phyloP scores from a whole-genome alignment of 768 basidiomycete species.

The Leccinum sublutescens region DNA sequence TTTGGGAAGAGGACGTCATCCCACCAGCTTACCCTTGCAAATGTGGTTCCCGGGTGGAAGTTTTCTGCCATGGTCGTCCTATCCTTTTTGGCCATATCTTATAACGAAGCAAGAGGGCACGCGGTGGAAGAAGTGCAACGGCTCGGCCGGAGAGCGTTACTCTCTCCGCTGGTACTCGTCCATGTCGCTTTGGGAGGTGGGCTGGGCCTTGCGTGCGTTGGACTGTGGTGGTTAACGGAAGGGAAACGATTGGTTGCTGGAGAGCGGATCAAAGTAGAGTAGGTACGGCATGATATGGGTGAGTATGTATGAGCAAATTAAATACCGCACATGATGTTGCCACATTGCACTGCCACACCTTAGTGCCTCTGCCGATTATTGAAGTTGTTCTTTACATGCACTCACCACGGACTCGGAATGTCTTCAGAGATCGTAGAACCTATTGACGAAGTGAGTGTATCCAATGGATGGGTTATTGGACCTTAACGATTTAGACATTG shows the following conservation, averaged over 20 bases:
- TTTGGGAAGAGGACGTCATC: slow-evolving; percentile 34
- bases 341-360: slow-evolving; percentile 15
- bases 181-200: slow-evolving; percentile 28
- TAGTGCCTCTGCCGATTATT: neutral
- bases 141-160: slow-evolving; percentile 19
- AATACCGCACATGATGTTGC: neutral
- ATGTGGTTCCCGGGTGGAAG: slow-evolving; percentile 27
- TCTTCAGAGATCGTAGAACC: slow-evolving; percentile 28
- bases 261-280: slow-evolving; percentile 22
- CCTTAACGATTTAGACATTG: slow-evolving; percentile 12
- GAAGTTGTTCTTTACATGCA: neutral
- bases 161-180: slow-evolving; percentile 19
- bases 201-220: slow-evolving; percentile 27
- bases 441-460: slow-evolving; percentile 32
- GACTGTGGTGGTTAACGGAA: slow-evolving; percentile 31
- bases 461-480: neutral
- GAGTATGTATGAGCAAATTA: neutral
- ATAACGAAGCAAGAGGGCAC: slow-evolving; percentile 17
- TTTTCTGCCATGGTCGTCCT: slow-evolving; percentile 23
- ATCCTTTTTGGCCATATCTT: slow-evolving; percentile 24
- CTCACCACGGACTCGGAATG: slow-evolving; percentile 19
- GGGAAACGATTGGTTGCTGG: slow-evolving; percentile 24
- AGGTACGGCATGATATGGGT: slow-evolving; percentile 1
- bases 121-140: slow-evolving; percentile 12
- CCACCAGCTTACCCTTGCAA: slow-evolving; percentile 13